Base-by-base conservation (phyloP, 31 red algal species). In the Porphyra umbilicalis region DNA sequence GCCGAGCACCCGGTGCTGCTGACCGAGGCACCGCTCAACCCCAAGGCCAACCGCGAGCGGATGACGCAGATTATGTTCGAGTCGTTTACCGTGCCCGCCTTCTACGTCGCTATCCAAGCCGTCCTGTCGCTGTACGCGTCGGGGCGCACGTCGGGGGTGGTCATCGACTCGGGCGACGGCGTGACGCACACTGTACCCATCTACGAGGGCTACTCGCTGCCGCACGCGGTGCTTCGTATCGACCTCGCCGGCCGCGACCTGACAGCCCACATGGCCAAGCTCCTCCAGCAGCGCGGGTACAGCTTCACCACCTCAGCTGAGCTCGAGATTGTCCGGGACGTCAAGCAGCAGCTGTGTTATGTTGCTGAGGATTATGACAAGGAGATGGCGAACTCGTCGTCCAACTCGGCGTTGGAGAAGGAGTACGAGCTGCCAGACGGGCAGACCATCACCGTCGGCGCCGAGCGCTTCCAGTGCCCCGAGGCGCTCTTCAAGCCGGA, bases 41-140 rank as follows among this genome's bases (percentile, higher is more conserved):
- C 95, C 0, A 91, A 88, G 79, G 76, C 80, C 79, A 94, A 98
- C 76, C 95, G 95, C 34, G 95, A 98, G 84, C 76, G 86, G 33
- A 91, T 98, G 83, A 89, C 95, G 31, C 92, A 91, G 77, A 87
- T 98, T 77, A 90, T 98, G 86, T 98, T 98, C 78, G 95, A 98
- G 80, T 84, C 92, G 15, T 94, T 98, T 36, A 68, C 44, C 57
- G 84, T 92, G 38, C 95, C 95, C 11, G 86, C 92, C 11, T 92
- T 98, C 75, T 92, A 86, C 75, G 84, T 94, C 11, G 88, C 84
- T 38, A 89, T 94, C 40, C 95, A 94, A 80, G 92, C 95, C 4
- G 95, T 94, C 38, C 86, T 94, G 13, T 91, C 89, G 36, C 44
- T 98, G 44, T 94, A 90, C 84, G 92, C 95, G 20, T 89, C 95